Evolutionary conservation across 2,329 filamentous ascomycete genomes (phyloP).

Genomic region (Thermothelomyces thermophilus): DNA sequence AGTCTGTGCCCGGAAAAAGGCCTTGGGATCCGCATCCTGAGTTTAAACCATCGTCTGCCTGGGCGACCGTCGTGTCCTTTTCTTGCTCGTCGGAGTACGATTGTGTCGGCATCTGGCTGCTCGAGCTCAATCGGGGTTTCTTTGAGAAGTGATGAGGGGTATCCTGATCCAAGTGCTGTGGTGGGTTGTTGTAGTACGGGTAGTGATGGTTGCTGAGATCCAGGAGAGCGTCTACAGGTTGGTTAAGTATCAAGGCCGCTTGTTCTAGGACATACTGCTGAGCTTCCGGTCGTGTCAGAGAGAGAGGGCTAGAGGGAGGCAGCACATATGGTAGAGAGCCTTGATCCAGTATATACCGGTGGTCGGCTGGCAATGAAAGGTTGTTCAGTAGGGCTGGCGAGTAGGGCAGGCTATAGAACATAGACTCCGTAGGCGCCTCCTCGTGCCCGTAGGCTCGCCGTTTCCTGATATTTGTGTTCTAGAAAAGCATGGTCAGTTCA

Average conservation of each 20-base stretch:
- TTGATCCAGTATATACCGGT: conserved; percentile 26
- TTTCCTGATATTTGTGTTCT: conserved; percentile 36
- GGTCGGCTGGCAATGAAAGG: conserved; percentile 23
- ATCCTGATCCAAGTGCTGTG: not conserved
- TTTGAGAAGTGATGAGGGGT: conserved; percentile 22
- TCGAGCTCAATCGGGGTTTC: conserved; percentile 25
- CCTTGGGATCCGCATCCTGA: conserved; percentile 15
- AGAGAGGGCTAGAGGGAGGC: conserved; percentile 1
- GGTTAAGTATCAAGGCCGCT: conserved; percentile 31
- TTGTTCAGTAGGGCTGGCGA: conserved; percentile 23
- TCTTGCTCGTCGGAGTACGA: conserved; percentile 26
- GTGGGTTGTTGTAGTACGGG: not conserved
- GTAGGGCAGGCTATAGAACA: conserved; percentile 29
- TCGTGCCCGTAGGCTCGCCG: conserved; percentile 38
- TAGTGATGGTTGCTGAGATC: conserved; percentile 21
- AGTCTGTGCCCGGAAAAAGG: conserved; percentile 15
- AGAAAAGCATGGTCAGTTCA: conserved; percentile 37
- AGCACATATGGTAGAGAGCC: conserved; percentile 19
- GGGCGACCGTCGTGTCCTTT: conserved; percentile 23
- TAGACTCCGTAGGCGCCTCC: conserved; percentile 33
- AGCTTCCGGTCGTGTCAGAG: conserved; percentile 16
- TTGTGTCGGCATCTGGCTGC: conserved; percentile 29
- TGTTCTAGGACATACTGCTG: conserved; percentile 29
- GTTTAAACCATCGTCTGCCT: conserved; percentile 19
- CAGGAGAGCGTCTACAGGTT: conserved; percentile 27